Percentiles rank a stretch among this genome's conserved stretches.
These are phyloP conservation scores for Pezicula radicicola DNA, from an alignment of 2,329 filamentous ascomycete species.

Conservation along the genomic window DNA sequence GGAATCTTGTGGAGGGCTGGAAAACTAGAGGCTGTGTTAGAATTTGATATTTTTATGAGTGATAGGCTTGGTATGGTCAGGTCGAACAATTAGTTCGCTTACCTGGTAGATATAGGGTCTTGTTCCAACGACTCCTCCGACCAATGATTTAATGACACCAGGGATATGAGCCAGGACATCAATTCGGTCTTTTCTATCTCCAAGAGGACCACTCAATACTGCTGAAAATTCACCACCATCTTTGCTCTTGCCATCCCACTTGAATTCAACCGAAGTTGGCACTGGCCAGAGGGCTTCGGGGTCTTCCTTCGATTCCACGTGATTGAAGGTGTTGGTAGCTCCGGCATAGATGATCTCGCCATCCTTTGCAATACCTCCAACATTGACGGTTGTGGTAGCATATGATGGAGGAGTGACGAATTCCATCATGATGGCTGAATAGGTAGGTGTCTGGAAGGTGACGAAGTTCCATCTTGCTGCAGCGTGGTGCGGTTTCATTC, in stretches of 20 bases:
- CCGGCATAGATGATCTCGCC: slow-evolving; percentile 76
- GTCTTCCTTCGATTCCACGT: slow-evolving; percentile 70
- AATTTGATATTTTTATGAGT: neutral
- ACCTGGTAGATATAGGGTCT: slow-evolving; percentile 98
- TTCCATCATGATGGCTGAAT: slow-evolving; percentile 93
- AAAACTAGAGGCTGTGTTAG: neutral
- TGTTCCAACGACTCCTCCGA: slow-evolving; percentile 82
- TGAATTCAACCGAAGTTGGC: slow-evolving; percentile 70
- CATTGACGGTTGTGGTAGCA: slow-evolving; percentile 76
- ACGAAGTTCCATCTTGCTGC: slow-evolving; percentile 91
- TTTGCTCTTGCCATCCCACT: slow-evolving; percentile 75
- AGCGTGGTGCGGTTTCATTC: slow-evolving; percentile 98
- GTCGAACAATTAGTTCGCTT: slow-evolving; percentile 24
- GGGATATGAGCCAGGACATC: slow-evolving; percentile 98
- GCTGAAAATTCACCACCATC: slow-evolving; percentile 67
- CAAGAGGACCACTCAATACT: slow-evolving; percentile 68
- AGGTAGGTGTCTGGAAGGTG: slow-evolving; percentile 83
- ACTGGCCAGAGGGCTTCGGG: slow-evolving; percentile 84
- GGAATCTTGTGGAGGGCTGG: neutral
- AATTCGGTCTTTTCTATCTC: slow-evolving; percentile 71
- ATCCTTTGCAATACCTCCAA: slow-evolving; percentile 80
- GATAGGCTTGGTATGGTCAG: neutral
- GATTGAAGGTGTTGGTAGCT: slow-evolving; percentile 59
- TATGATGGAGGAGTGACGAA: slow-evolving; percentile 94
- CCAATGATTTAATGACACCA: slow-evolving; percentile 91